Evolutionary conservation across 2,329 filamentous ascomycete genomes (phyloP), one percentile per base, ranked within the genome.

Genomic region (Cordyceps sp.): DNA sequence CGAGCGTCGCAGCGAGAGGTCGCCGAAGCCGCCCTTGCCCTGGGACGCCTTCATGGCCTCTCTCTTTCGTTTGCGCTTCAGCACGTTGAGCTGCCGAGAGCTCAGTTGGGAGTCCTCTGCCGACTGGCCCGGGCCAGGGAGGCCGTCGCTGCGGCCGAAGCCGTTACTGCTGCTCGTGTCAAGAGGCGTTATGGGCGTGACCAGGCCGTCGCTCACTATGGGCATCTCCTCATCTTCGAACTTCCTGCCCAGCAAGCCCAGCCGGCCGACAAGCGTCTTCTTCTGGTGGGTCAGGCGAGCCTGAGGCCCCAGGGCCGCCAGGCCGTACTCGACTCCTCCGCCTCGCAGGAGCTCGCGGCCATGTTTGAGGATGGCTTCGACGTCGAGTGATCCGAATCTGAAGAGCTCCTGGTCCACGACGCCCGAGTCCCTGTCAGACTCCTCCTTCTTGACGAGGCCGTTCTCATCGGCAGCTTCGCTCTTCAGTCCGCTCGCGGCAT

Each of bases 21-120:
- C 90, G 29, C 93, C 85, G 30, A 93, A 80, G 1, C 82, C 77
- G 33, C 83, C 78, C 52, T 94, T 96, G 41, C 80, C 88, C 35
- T 86, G 68, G 0, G 69, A 83, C 32, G 88, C 83, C 46, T 84
- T 78, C 52, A 90, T 84, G 4, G 85, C 77, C 44, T 92, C 83
- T 44, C 79, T 74, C 57, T 96, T 98, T 27, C 85, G 75, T 51
- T 96, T 94, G 27, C 90, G 73, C 55, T 96, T 96, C 9, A 98
- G 60, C 32, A 90, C 83, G 47, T 98, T 98, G 15, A 94, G 70
- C 47, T 98, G 90, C 26, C 90, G 74, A 37, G 90, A 88, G 58
- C 90, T 96, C 32, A 98, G 64, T 3, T 75, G 75, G 4, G 69
- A 57, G 45, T 84, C 80, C 39, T 83, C 80, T 3, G 62, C 43